phyloP scores from a whole-genome alignment of 2,329 filamentous ascomycete species.

The Epichloe festucae region DNA sequence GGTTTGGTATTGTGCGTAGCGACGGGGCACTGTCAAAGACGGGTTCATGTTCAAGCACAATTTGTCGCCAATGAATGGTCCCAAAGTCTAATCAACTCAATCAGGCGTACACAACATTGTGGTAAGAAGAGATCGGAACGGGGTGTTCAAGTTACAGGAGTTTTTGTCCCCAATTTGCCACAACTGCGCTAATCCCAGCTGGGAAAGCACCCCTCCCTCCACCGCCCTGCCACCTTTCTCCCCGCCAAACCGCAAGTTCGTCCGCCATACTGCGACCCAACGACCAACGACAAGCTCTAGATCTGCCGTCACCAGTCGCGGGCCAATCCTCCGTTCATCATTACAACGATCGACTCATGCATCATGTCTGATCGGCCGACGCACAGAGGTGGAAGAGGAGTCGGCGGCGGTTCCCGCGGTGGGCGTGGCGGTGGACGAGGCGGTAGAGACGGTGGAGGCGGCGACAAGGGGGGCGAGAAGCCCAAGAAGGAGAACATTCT shows the following conservation, averaged over 20 bases:
- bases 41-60: too few relatives aligned
- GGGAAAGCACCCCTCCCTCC: neutral
- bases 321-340: neutral
- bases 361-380: constrained; percentile 39
- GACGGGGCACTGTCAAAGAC: too few relatives aligned
- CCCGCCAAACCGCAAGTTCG: neutral
- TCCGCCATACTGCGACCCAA: neutral
- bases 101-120: neutral
- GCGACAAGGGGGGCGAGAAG: constrained; percentile 49
- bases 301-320: neutral
- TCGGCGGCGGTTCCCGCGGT: constrained; percentile 23
- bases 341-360: constrained; percentile 10
- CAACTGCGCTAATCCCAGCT: neutral
- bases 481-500: constrained; percentile 99
- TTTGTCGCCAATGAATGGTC: too few relatives aligned
- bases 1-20: too few relatives aligned
- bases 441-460: constrained; percentile 30
- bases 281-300: neutral
- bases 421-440: constrained; percentile 26
- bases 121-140: neutral
- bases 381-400: constrained; percentile 30
- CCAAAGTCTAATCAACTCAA: neutral
- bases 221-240: neutral
- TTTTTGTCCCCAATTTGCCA: neutral
- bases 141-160: too few relatives aligned